A percentile compares a stretch with the other conserved stretches of the same genome.
These are phyloP conservation scores for Sordariomycetes sp. DNA, from an alignment of 2,329 filamentous ascomycete species.

Conservation along the genomic window DNA sequence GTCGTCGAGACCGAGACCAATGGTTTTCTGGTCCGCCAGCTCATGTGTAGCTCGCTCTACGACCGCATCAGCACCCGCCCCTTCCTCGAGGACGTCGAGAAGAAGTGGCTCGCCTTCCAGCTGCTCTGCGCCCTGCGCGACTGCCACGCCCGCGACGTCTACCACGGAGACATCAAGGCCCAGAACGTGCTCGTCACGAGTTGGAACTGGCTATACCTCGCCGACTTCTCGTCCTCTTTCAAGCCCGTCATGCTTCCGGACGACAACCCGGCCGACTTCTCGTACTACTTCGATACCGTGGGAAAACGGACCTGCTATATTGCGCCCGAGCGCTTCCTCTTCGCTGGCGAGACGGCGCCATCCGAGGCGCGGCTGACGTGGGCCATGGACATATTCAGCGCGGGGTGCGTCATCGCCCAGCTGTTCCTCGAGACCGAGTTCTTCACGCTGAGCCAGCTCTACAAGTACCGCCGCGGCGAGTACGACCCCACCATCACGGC, in stretches of 20 bases:
- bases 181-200: conserved; percentile 96
- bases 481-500: conserved; percentile 79
- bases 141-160: conserved; percentile 79
- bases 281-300: conserved; percentile 94
- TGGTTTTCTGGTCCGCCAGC: conserved; percentile 89
- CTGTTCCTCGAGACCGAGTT: conserved; percentile 90
- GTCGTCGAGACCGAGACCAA: conserved; percentile 86
- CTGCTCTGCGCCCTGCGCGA: conserved; percentile 85
- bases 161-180: conserved; percentile 97
- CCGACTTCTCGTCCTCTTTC: conserved; percentile 94
- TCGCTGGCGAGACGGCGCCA: conserved; percentile 54
- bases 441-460: conserved; percentile 95
- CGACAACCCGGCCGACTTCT: conserved; percentile 94
- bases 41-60: conserved; percentile 92
- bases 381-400: conserved; percentile 99
- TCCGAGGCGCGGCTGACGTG: conserved; percentile 55
- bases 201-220: conserved; percentile 98
- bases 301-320: conserved; percentile 88
- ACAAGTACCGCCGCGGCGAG: conserved; percentile 85
- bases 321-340: conserved; percentile 84
- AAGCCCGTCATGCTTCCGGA: conserved; percentile 91
- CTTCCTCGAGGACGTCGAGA: conserved; percentile 94
- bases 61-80: conserved; percentile 93
- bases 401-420: conserved; percentile 92
- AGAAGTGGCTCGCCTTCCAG: conserved; percentile 97